phyloP scores from a whole-genome alignment of 2,329 filamentous ascomycete genomes.

The Fonsecaea erecta region DNA sequence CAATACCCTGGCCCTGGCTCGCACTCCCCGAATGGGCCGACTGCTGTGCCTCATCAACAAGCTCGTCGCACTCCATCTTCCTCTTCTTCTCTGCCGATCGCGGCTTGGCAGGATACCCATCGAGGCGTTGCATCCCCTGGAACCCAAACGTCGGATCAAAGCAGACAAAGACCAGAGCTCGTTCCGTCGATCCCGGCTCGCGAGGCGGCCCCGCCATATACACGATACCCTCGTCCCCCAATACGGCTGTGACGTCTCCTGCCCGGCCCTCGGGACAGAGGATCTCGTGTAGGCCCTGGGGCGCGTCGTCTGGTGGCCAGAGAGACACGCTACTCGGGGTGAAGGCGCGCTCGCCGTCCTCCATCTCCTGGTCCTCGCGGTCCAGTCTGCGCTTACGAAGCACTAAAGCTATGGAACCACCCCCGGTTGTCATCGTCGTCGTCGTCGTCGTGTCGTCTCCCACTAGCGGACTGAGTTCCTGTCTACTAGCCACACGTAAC shows the following conservation, averaged over 20 bases:
- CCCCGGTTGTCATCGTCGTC: background rate
- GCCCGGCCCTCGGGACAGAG: conserved; percentile 47
- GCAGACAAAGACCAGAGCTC: conserved; percentile 46
- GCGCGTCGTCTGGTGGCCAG: conserved; percentile 50
- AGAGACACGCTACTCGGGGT: conserved; percentile 46
- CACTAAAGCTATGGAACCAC: conserved; percentile 37
- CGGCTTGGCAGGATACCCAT: conserved; percentile 18
- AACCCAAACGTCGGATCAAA: conserved; percentile 47
- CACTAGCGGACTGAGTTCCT: conserved; percentile 48
- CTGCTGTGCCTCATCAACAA: background rate
- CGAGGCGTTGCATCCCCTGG: conserved; percentile 36
- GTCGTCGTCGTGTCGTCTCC: conserved; percentile 29
- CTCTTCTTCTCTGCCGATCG: conserved; percentile 26
- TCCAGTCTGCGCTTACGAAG: conserved; percentile 42
- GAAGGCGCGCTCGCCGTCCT: conserved; percentile 47
- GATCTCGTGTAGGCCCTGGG: conserved; percentile 44
- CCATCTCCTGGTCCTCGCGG: conserved; percentile 38
- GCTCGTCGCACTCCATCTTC: background rate
- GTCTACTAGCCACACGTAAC: conserved; percentile 49
- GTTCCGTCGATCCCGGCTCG: conserved; percentile 35
- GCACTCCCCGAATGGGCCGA: background rate
- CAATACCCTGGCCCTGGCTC: background rate
- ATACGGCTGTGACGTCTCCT: conserved; percentile 43
- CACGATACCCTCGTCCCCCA: conserved; percentile 48
- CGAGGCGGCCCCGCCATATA: conserved; percentile 44